These are phyloP conservation scores for Peronospora tabacina DNA, from an alignment of 352 stramenopile species.

Conservation along the genomic window DNA sequence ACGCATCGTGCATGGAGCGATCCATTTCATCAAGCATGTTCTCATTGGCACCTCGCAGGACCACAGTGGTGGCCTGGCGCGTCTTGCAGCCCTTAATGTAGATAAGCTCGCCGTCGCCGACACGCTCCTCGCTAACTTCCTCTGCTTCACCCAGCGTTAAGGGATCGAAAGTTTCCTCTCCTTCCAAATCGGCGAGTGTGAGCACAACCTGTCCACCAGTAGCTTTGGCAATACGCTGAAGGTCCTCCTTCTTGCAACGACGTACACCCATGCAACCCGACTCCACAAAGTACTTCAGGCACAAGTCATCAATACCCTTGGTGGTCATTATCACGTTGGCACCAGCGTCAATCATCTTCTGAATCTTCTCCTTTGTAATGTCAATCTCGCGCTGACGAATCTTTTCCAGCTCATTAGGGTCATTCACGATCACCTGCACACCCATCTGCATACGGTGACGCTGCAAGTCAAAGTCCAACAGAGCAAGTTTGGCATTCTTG, in stretches of 20 bases:
- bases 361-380: conserved; percentile 99
- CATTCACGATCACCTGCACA: conserved; percentile 88
- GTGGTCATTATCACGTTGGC: conserved; percentile 99
- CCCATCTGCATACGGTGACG: conserved; percentile 97
- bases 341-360: conserved; percentile 97
- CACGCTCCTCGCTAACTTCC: conserved; percentile 92
- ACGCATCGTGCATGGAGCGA: conserved; percentile 95
- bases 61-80: conserved; percentile 91
- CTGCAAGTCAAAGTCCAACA: conserved; percentile 99
- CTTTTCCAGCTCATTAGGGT: conserved; percentile 94
- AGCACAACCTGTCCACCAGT: conserved; percentile 95
- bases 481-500: conserved; percentile 91
- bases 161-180: conserved; percentile 95
- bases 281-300: conserved; percentile 99
- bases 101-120: conserved; percentile 98
- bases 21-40: conserved; percentile 99
- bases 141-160: conserved; percentile 88
- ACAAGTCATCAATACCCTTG: conserved; percentile 99
- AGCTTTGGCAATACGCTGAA: conserved; percentile 97
- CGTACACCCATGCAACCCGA: conserved; percentile 94
- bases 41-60: conserved; percentile 98
- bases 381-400: conserved; percentile 99
- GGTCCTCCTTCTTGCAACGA: conserved; percentile 96
- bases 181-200: conserved; percentile 98
- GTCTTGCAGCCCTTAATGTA: conserved; percentile 97